phyloP scores from a whole-genome alignment of 345 rosid genomes.

The Syzygium oleosum region DNA sequence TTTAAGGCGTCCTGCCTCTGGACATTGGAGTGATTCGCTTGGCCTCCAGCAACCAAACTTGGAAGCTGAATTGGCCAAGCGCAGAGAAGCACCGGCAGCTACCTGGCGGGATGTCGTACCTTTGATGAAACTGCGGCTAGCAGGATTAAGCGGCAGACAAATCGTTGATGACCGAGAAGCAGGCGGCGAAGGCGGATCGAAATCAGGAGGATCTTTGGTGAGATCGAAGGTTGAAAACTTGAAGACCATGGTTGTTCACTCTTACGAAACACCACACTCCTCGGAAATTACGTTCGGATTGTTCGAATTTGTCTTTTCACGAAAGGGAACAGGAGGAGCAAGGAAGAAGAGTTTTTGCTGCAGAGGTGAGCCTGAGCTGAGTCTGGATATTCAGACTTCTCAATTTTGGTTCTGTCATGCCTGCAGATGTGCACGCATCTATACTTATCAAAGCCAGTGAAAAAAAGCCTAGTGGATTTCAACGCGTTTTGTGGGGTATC shows the following conservation, averaged over 20 bases:
- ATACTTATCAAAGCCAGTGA: neutral
- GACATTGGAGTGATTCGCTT: neutral
- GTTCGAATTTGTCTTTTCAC: neutral
- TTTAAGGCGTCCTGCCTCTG: neutral
- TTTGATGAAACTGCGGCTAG: neutral
- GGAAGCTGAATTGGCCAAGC: neutral
- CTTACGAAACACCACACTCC: neutral
- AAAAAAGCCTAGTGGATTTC: neutral
- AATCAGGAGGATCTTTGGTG: neutral
- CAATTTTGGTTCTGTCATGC: neutral
- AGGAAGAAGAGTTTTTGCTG: neutral
- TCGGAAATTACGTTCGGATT: neutral
- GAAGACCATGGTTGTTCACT: neutral
- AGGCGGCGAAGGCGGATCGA: neutral
- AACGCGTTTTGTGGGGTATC: neutral
- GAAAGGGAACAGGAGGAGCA: neutral
- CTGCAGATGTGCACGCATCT: neutral
- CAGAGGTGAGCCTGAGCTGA: neutral
- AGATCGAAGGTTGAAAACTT: neutral
- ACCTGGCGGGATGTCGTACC: neutral
- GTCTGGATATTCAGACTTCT: neutral
- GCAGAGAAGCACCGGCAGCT: neutral
- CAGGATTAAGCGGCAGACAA: neutral
- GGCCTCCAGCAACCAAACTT: neutral
- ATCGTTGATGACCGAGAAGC: neutral